Base-by-base conservation (phyloP, 257 asterid species). In the Haberlea rhodopensis region DNA sequence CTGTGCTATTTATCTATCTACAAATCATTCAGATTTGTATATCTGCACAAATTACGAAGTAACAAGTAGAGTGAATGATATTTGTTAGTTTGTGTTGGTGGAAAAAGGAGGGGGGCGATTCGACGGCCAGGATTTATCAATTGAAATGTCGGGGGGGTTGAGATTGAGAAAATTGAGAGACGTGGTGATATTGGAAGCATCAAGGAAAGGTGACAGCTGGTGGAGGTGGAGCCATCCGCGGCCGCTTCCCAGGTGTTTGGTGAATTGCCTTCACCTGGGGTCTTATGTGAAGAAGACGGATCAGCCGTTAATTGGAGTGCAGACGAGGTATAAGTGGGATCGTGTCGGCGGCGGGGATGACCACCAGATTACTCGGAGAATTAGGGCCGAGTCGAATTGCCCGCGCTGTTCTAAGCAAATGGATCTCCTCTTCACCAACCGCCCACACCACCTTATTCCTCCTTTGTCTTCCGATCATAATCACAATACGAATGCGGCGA, bases 341-440 rank as follows among this genome's bases (percentile, higher is more conserved):
- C 84, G 73, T 11, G 85, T 78, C 48, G 79, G 86, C 43, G 56
- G 81, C 69, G 75, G 71, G 37, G 78, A 73, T 48, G 82, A 80
- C 53, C 80, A 68, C 52, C 67, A 55, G 22, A 62, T 57, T 24
- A 75, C 80, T 4, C 79, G 97, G 71, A 81, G 86, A 57, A 83
- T 91, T 62, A 82, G 82, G 88, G 97, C 92, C 58, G 97, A 91
- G 81, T 89, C 90, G 9, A 84, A 91, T 64, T 91, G 97, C 81
- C 97, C 97, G 60, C 90, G 96, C 59, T 91, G 97, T 72, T 84
- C 94, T 57, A 88, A 82, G 79, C 95, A 83, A 72, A 88, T 91
- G 96, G 96, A 88, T 79, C 89, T 91, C 66, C 74, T 87, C 19
- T 88, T 91, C 73, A 75, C 89, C 34, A 84, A 80, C 64, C 86